Evolutionary conservation across 805 yeast species (phyloP), one percentile per base, ranked within the genome.

Genomic region (Lipomyces lipofer): DNA sequence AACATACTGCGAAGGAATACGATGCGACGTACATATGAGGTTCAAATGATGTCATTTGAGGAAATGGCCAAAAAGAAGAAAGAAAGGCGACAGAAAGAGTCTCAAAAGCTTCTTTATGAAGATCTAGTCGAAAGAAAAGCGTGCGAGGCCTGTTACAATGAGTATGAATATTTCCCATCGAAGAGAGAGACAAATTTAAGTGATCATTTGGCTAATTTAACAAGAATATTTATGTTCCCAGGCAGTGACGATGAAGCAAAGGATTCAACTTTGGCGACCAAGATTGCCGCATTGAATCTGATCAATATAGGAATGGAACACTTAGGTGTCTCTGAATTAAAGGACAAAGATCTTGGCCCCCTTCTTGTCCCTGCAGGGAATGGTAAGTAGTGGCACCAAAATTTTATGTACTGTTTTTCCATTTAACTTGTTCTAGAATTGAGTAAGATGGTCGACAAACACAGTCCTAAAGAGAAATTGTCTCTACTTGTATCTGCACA

Each of bases 101-200:
- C 58, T 2, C 59, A 62, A 42, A 59, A 69, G 25, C 40, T 52
- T 7, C 39, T 54, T 8, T 61, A 60, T 15, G 66, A 60, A 29
- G 75, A 69, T 49, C 60, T 67, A 6, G 71, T 72, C 1, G 78
- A 74, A 60, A 63, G 62, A 13, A 63, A 64, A 38, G 72, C 71
- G 3, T 71, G 76, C 51, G 64, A 63, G 22, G 62, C 60, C 13
- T 67, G 72, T 17, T 71, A 73, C 58, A 60, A 63, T 19, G 54
- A 49, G 46, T 47, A 17, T 15, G 40, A n/a, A n/a, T n/a, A n/a
- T n/a, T n/a, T n/a, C n/a, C n/a, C n/a, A n/a, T n/a, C n/a, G n/a
- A n/a, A n/a, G n/a, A n/a, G n/a, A n/a, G n/a, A n/a, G n/a, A 7
- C 17, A 13, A 8, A 8, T 35, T 35, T 35, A 19, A 13, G 13